These are phyloP conservation scores for Xylariales sp. DNA, from an alignment of 2,329 filamentous ascomycete species.

Conservation along the genomic window DNA sequence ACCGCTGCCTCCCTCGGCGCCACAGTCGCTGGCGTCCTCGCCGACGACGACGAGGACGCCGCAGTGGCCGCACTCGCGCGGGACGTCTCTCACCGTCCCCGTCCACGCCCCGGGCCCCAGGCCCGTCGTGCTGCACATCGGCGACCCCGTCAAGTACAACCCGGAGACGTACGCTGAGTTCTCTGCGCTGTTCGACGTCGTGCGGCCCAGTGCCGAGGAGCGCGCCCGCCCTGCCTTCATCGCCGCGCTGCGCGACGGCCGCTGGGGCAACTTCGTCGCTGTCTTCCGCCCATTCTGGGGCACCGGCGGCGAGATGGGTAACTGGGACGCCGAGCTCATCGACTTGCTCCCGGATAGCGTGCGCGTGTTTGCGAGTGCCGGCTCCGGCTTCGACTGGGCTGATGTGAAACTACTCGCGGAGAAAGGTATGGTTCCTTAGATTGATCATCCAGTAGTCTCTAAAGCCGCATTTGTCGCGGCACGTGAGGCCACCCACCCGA, in stretches of 20 bases:
- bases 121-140: constrained; percentile 77
- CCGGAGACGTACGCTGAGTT: constrained; percentile 59
- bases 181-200: constrained; percentile 58
- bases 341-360: constrained; percentile 63
- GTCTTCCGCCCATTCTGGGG: constrained; percentile 72
- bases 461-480: background rate
- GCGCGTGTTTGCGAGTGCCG: constrained; percentile 68
- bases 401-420: constrained; percentile 69
- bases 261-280: constrained; percentile 65
- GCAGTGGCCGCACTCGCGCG: constrained; percentile 38
- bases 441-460: background rate
- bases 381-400: constrained; percentile 72
- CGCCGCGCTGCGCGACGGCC: constrained; percentile 60
- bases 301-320: constrained; percentile 73
- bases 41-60: constrained; percentile 30
- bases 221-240: constrained; percentile 63
- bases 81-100: constrained; percentile 38
- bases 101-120: constrained; percentile 44
- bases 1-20: constrained; percentile 38
- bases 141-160: constrained; percentile 69
- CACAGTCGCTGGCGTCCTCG: constrained; percentile 39
- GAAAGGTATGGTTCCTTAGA: constrained; percentile 56
- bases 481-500: background rate
- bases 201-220: constrained; percentile 63
- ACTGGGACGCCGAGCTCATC: constrained; percentile 70